phyloP scores from a whole-genome alignment of 2,329 filamentous ascomycete species.

The Geosmithia morbida region DNA sequence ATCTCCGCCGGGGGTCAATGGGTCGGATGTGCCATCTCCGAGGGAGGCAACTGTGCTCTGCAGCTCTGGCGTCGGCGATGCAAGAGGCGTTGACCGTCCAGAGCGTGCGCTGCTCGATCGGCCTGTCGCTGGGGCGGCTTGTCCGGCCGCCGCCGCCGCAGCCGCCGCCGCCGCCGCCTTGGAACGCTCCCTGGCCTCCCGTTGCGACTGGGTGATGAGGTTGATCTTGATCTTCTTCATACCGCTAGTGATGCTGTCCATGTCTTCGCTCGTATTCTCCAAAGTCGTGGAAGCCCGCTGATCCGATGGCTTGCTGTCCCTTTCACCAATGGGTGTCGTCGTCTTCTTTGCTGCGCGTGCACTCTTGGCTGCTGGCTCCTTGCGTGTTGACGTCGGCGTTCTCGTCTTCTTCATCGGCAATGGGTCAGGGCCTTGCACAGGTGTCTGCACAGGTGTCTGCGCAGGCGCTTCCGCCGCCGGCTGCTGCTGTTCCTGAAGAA shows the following conservation, averaged over 20 bases:
- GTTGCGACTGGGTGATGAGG: slow-evolving; percentile 42
- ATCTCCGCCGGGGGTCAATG: neutral
- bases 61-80: neutral
- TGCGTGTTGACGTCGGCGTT: slow-evolving; percentile 26
- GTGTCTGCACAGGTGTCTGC: neutral
- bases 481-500: neutral
- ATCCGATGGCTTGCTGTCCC: neutral
- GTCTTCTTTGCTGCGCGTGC: slow-evolving; percentile 22
- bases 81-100: neutral
- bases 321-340: neutral
- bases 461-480: neutral
- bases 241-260: slow-evolving; percentile 40
- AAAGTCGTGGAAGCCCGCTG: neutral
- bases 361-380: slow-evolving; percentile 19
- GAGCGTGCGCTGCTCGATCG: neutral
- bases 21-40: neutral
- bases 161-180: slow-evolving; percentile 4
- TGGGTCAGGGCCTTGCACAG: slow-evolving; percentile 7
- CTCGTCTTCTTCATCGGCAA: slow-evolving; percentile 47
- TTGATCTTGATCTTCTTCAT: slow-evolving; percentile 53
- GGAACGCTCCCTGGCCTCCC: slow-evolving; percentile 33
- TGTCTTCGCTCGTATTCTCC: slow-evolving; percentile 17
- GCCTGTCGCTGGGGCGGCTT: neutral
- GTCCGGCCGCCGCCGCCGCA: too few species aligned
- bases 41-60: neutral